Evolutionary conservation across 306 rosid species (phyloP).

Genomic region (Casuarina cunninghamiana): DNA sequence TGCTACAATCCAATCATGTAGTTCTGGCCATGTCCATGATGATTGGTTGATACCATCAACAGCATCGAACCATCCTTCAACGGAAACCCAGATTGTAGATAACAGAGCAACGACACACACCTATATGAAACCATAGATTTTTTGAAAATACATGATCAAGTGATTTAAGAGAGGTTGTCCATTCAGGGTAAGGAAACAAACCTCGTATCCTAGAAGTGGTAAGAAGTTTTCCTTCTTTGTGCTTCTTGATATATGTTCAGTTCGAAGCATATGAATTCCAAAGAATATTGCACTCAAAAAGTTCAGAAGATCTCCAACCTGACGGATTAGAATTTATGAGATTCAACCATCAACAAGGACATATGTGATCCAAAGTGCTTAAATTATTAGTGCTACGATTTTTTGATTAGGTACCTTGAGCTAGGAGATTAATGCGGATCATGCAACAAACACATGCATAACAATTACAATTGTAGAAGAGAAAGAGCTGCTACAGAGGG

Average conservation of each 20-base stretch:
- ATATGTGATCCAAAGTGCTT: conserved; percentile 9
- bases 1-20: conserved; percentile 47
- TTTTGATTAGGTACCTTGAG: too few relatives aligned
- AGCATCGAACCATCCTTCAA: conserved; percentile 48
- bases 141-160: conserved; percentile 12
- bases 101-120: conserved; percentile 59
- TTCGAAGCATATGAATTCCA: conserved; percentile 79
- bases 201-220: conserved; percentile 73
- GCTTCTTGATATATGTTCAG: conserved; percentile 66
- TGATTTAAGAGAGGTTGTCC: not conserved
- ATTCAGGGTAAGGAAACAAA: conserved; percentile 24
- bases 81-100: conserved; percentile 56
- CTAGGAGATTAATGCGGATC: too few relatives aligned
- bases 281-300: conserved; percentile 69
- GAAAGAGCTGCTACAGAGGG: too few relatives aligned
- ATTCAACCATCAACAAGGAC: not conserved
- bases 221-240: conserved; percentile 59
- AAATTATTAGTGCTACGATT: not conserved
- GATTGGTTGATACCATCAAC: conserved; percentile 35
- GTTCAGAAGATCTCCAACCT: conserved; percentile 78
- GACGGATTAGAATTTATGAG: conserved; percentile 10
- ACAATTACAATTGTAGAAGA: too few relatives aligned
- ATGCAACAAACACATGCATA: too few relatives aligned
- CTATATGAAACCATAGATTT: conserved; percentile 33
- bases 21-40: conserved; percentile 50